Conservation (phyloP, 495 filamentous ascomycete species). For the Pseudotulostoma volvatum region DNA sequence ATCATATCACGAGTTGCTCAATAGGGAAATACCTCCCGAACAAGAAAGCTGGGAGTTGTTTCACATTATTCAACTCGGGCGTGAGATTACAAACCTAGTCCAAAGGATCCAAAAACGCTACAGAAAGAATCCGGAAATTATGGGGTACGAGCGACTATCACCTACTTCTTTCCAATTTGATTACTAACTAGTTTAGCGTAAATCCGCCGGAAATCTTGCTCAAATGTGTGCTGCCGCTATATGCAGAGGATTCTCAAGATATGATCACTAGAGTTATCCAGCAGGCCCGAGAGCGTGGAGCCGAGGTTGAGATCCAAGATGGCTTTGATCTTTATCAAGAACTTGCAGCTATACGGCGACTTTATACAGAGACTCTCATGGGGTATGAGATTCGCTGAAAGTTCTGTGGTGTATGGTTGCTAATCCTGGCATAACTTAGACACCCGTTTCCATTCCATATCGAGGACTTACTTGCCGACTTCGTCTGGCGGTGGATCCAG, state of each 20-base stretch:
- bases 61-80: slow-evolving; percentile 74
- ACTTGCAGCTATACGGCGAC: slow-evolving; percentile 62
- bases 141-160: slow-evolving; percentile 44
- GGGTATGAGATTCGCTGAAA: slow-evolving; percentile 23
- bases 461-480: slow-evolving; percentile 70
- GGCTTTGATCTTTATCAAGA: slow-evolving; percentile 88
- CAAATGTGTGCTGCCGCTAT: slow-evolving; percentile 69
- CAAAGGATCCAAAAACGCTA: slow-evolving; percentile 86
- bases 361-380: slow-evolving; percentile 58
- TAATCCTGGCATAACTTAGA: slow-evolving; percentile 10
- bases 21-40: slow-evolving; percentile 54
- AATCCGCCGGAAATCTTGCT: slow-evolving; percentile 70
- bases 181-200: slow-evolving; percentile 30
- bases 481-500: slow-evolving; percentile 90
- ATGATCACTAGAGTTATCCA: slow-evolving; percentile 67
- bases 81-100: slow-evolving; percentile 64
- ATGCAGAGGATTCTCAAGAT: slow-evolving; percentile 72
- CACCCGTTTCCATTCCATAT: slow-evolving; percentile 65
- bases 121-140: slow-evolving; percentile 68
- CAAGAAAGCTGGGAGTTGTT: slow-evolving; percentile 69
- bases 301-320: slow-evolving; percentile 72
- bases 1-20: slow-evolving; percentile 56
- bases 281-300: slow-evolving; percentile 43
- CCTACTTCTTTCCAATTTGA: background rate
- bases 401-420: slow-evolving; percentile 7